Evolutionary conservation across 169 alveolate genomes (phyloP), one percentile per base, ranked within the genome.

Genomic region (Plasmodium relictum): DNA sequence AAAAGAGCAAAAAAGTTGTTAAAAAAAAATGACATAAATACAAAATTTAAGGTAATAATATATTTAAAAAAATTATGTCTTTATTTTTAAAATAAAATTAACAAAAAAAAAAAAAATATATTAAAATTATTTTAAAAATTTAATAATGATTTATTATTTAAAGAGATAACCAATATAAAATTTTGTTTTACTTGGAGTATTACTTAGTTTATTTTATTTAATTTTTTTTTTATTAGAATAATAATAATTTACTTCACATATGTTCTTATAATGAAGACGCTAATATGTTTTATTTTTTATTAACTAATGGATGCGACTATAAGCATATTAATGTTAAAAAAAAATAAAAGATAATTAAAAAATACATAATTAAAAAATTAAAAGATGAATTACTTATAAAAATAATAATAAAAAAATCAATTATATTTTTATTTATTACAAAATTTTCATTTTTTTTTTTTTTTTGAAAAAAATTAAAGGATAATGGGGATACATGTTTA

Each of bases 251-350:
- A 63, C 85, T 83, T 22, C 91, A 83, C 70, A 83, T 83, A 69
- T 68, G 91, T 41, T 54, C 91, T 10, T 63, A 83, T 45, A 83
- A 83, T 31, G 91, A 83, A 16, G 69, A 83, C 83, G 61, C 83
- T 37, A 69, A 65, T 39, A 83, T 83, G 91, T 83, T 83, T 45
- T 68, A 69, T 56, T 83, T 66, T 56, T 63, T 83, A 39, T 48
- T 83, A 68, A 68, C 52, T 61, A 83, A 50, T n/a, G 91, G 91
- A 31, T 83, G 91, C 16, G 85, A 83, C 83, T 68, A 66, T 58
- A 66, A 68, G 37, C 91, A 83, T 56, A 61, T 83, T 24, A 83
- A 83, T 69, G 91, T 83, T 31, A 83, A 39, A 44, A 42, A 26
- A 12, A 39, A 5, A 56, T 65, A 70, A 18, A 70, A 9, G 80